phyloP scores from a whole-genome alignment of 805 yeast genomes.

The Nakazawaea pomicola region DNA sequence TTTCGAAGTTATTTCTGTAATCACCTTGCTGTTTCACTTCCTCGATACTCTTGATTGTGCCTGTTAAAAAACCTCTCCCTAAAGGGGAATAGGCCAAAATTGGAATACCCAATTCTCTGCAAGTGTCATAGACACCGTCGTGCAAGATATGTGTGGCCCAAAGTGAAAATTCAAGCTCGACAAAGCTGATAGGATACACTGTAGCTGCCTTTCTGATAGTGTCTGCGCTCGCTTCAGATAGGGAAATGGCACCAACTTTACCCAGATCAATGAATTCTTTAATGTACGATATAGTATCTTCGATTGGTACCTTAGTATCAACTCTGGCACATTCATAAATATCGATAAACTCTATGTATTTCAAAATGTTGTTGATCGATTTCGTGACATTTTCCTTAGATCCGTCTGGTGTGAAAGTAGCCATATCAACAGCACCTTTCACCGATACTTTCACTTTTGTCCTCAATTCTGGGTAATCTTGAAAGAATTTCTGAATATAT shows the following conservation, averaged over 20 bases:
- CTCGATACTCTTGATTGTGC: constrained; percentile 38
- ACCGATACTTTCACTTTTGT: constrained; percentile 55
- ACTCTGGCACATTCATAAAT: constrained; percentile 73
- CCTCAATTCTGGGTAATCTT: constrained; percentile 49
- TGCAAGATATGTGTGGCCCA: constrained; percentile 53
- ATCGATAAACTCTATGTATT: constrained; percentile 37
- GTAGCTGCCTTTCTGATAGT: constrained; percentile 56
- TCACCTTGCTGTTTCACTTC: constrained; percentile 53
- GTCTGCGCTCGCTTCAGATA: constrained; percentile 65
- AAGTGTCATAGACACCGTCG: constrained; percentile 60
- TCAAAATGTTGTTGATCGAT: constrained; percentile 42
- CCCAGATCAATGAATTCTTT: constrained; percentile 60
- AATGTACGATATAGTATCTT: constrained; percentile 52
- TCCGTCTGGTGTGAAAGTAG: constrained; percentile 42
- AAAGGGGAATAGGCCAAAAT: constrained; percentile 81
- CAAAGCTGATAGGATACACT: constrained; percentile 55
- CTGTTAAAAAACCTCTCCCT: constrained; percentile 75
- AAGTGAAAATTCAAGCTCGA: constrained; percentile 77
- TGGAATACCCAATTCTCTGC: constrained; percentile 58
- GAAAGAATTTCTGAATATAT: constrained; percentile 53
- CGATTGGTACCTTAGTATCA: constrained; percentile 53
- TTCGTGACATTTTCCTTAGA: constrained; percentile 38
- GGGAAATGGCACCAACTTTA: constrained; percentile 61
- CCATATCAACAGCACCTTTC: constrained; percentile 53
- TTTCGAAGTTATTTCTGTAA: constrained; percentile 31